Percentiles rank a stretch among this genome's conserved stretches.
phyloP scores from a whole-genome alignment of 805 yeast genomes.

The Starmerella ratchasimensis region DNA sequence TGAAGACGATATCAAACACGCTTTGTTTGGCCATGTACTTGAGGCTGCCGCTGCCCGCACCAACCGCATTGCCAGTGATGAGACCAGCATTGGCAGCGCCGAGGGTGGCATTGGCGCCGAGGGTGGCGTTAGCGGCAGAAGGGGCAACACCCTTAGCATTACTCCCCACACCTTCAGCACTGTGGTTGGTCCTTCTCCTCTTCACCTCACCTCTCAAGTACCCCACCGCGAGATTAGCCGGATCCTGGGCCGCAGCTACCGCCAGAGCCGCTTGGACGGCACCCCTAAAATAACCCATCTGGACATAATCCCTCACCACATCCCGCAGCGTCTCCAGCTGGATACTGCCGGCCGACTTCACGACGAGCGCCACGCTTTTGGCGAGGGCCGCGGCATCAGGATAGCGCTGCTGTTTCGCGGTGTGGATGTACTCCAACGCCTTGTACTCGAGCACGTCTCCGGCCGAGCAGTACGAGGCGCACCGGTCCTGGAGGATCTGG shows the following conservation, averaged over 20 bases:
- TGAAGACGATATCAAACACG: slow-evolving; percentile 62
- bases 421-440: slow-evolving; percentile 81
- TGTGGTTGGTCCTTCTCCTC: too few relatives aligned
- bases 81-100: too few relatives aligned
- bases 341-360: slow-evolving; percentile 64
- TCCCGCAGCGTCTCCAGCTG: slow-evolving; percentile 69
- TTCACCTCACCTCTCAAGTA: slow-evolving; percentile 37
- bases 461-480: slow-evolving; percentile 89
- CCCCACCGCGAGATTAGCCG: slow-evolving; percentile 43
- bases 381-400: slow-evolving; percentile 58
- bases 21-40: slow-evolving; percentile 41
- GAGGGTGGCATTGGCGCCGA: too few relatives aligned
- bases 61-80: too few relatives aligned
- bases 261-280: slow-evolving; percentile 72
- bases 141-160: too few relatives aligned
- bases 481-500: slow-evolving; percentile 72
- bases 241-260: slow-evolving; percentile 57
- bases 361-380: slow-evolving; percentile 62
- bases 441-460: slow-evolving; percentile 87
- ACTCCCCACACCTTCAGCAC: too few relatives aligned
- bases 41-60: too few relatives aligned
- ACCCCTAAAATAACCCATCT: slow-evolving; percentile 66
- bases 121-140: too few relatives aligned
- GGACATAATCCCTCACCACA: slow-evolving; percentile 63
- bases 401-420: slow-evolving; percentile 49